Conservation (phyloP, 306 rosid species). For the Oemleria cerasiformis region DNA sequence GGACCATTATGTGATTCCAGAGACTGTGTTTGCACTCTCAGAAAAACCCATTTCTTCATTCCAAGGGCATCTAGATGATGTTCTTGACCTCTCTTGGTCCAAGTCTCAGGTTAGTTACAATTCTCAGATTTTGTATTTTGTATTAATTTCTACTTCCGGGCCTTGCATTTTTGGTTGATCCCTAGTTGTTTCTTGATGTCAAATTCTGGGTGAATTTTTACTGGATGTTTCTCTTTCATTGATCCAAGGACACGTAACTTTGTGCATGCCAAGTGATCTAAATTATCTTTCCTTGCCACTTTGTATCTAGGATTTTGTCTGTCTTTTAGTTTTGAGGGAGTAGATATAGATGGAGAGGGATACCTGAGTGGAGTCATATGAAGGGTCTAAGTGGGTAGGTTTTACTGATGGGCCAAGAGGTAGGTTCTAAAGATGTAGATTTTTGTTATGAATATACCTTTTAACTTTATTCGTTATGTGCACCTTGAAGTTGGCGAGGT, state of each 20-base stretch:
- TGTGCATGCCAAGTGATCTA: neutral
- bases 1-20: conserved; percentile 72
- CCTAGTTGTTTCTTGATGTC: neutral
- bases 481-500: conserved; percentile 4
- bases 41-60: conserved; percentile 87
- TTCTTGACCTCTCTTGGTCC: conserved; percentile 98
- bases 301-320: neutral
- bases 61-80: conserved; percentile 79
- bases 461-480: neutral
- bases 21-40: conserved; percentile 68
- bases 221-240: neutral
- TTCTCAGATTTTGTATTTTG: conserved; percentile 14
- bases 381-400: neutral
- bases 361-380: neutral
- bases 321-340: neutral
- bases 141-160: neutral
- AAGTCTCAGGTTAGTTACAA: conserved; percentile 83
- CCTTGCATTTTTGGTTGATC: neutral
- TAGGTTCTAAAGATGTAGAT: neutral
- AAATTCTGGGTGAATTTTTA: neutral
- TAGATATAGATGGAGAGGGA: neutral
- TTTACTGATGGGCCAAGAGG: neutral
- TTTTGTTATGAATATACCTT: neutral
- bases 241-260: neutral
- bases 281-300: neutral